These are phyloP conservation scores for Suhomyces vadensis DNA, from an alignment of 805 yeast species.

Conservation along the genomic window DNA sequence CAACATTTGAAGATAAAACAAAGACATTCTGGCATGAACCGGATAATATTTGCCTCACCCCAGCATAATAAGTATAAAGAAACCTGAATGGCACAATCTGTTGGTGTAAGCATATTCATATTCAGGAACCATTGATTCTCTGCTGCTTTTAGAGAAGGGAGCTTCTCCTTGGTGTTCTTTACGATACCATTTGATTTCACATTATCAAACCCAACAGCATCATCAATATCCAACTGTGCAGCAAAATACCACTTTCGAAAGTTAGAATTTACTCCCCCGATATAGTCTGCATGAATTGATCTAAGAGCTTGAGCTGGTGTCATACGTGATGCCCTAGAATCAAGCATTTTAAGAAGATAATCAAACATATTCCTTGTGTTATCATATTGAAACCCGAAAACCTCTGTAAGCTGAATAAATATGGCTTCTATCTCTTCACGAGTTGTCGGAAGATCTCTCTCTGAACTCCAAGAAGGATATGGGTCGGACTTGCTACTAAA, in stretches of 20 bases:
- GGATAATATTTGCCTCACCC: constrained; percentile 87
- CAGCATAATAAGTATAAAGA: constrained; percentile 73
- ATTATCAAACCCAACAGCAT: constrained; percentile 41
- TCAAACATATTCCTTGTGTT: constrained; percentile 68
- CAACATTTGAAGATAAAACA: constrained; percentile 86
- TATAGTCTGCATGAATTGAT: constrained; percentile 70
- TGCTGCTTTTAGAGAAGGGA: constrained; percentile 25
- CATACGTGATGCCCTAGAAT: constrained; percentile 69
- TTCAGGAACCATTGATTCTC: constrained; percentile 55
- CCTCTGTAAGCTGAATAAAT: constrained; percentile 50
- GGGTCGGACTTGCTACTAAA: constrained; percentile 49
- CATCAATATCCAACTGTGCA: constrained; percentile 64
- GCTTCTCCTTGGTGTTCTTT: constrained; percentile 11
- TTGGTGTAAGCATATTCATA: constrained; percentile 51
- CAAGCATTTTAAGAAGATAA: constrained; percentile 58
- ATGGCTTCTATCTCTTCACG: constrained; percentile 57
- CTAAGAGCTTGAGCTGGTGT: constrained; percentile 54
- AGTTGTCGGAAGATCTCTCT: constrained; percentile 47
- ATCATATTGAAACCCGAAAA: constrained; percentile 71
- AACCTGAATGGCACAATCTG: constrained; percentile 61
- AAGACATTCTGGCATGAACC: constrained; percentile 88
- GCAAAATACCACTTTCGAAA: constrained; percentile 79
- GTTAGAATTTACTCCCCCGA: constrained; percentile 70
- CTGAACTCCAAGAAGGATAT: constrained; percentile 55
- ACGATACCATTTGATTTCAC: constrained; percentile 23